Base-by-base conservation (phyloP, 768 basidiomycete species). In the Tulasnella sp. region DNA sequence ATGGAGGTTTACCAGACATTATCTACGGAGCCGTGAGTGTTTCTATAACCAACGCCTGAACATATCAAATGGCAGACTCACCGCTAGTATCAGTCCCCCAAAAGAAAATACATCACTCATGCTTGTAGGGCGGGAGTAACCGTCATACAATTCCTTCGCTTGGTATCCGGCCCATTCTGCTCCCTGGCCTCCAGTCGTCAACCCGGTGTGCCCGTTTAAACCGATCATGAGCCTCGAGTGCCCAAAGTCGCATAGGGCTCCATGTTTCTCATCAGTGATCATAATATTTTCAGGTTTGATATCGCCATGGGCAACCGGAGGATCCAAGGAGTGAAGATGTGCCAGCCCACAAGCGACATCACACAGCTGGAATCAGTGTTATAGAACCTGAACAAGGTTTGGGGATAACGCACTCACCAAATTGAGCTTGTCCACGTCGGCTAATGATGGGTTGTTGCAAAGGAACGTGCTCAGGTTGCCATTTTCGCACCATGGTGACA, bases 1-100 rank as follows among this genome's bases (percentile, higher is more conserved):
- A 79, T 16, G 78, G 78, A 34, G 39, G 34, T 39, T 79, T 31
- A 8, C 56, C 78, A 9, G 71, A 48, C 46, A 79, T 24, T 52
- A 46, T 58, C 46, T 68, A 68, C 31, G 0, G 44, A 18, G 3
- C 9, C 7, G 24, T 52, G 7, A 46, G 52, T 8, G 21, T 18
- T 14, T 44, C 19, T 21, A 21, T 52, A 52, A n/a, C 24, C 52
- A n/a, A n/a, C 8, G 24, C 12, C 0, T 5, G n/a, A n/a, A n/a
- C n/a, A n/a, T n/a, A n/a, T n/a, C n/a, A n/a, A 46, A 74, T 36
- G 21, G 21, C 10, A 18, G 27, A 36, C 62, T 68, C 34, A 68
- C 62, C 2, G 27, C 10, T 14, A 68, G 6, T 4, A 68, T 68
- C 24, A 68, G 62, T 0, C 62, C 62, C 8, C 62, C 62, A 36